Conservation (phyloP, 2,329 filamentous ascomycete genomes). For the Colletotrichum somersetense region DNA sequence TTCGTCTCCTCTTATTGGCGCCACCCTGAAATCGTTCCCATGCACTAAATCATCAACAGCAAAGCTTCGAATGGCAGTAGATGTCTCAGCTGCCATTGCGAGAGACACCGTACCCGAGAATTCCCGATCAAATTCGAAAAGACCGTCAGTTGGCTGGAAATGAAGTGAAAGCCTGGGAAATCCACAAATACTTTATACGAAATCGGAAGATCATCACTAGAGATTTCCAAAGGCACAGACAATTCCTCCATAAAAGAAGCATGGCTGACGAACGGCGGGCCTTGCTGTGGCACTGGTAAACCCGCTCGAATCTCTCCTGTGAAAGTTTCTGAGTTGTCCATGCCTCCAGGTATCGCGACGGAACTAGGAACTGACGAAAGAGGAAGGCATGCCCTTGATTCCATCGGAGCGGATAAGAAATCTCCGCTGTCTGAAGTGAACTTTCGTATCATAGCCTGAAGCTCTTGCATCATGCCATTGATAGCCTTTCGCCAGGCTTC, state of each 20-base stretch:
- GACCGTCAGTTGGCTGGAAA: background rate
- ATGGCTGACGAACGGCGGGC: background rate
- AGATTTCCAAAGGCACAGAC: background rate
- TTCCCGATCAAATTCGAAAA: background rate
- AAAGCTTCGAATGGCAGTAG: background rate
- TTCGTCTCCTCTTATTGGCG: background rate
- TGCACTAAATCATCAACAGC: background rate
- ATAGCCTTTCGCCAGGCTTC: background rate
- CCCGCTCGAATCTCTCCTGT: background rate
- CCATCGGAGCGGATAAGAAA: background rate
- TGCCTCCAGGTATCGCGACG: background rate
- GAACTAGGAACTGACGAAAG: background rate
- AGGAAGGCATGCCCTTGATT: conserved; percentile 5
- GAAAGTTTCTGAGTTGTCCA: too few species aligned
- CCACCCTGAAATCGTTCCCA: background rate
- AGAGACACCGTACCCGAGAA: background rate
- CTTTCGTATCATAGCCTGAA: background rate
- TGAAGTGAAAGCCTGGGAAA: background rate
- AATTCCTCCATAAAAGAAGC: background rate
- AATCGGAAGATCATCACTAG: background rate
- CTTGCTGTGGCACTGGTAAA: background rate
- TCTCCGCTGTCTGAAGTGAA: background rate
- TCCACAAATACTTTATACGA: background rate
- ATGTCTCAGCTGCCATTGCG: too few species aligned
- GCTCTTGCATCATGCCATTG: background rate